phyloP scores from a whole-genome alignment of 2,329 filamentous ascomycete species.

The Juglanconis juglandina region DNA sequence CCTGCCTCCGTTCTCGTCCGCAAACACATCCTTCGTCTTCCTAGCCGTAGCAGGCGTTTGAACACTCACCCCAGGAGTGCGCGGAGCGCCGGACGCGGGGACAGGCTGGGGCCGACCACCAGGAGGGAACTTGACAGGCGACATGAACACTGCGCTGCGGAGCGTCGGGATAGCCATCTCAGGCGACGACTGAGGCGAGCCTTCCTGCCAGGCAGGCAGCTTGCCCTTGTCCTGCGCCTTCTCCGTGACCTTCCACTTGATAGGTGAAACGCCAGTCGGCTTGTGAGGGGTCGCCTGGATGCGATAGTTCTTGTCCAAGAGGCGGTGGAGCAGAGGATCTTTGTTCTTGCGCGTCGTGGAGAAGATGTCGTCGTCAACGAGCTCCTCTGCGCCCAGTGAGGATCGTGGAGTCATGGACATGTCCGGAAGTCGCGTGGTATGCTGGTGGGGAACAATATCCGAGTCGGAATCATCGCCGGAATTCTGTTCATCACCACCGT shows the following conservation, averaged over 20 bases:
- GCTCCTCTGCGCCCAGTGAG: conserved; percentile 45
- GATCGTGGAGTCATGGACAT: conserved; percentile 62
- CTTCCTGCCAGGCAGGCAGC: conserved; percentile 46
- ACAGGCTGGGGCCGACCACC: conserved; percentile 6
- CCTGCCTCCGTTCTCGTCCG: conserved; percentile 25
- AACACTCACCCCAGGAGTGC: conserved; percentile 82
- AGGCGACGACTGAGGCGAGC: conserved; percentile 66
- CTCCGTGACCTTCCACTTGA: conserved; percentile 37
- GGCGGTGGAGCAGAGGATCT: conserved; percentile 80
- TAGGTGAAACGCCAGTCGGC: conserved; percentile 41
- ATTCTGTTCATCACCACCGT: conserved; percentile 19
- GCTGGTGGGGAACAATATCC: conserved; percentile 49
- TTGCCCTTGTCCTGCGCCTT: conserved; percentile 29
- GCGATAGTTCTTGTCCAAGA: conserved; percentile 95
- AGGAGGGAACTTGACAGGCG: conserved; percentile 52
- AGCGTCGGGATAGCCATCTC: conserved; percentile 78
- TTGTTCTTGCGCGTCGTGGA: conserved; percentile 39
- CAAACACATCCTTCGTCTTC: conserved; percentile 50
- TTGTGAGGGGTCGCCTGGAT: conserved; percentile 87
- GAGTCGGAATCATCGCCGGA: conserved; percentile 32
- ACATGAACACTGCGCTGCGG: conserved; percentile 80
- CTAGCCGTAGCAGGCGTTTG: conserved; percentile 64
- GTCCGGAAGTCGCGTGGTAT: conserved; percentile 54
- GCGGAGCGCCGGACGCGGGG: conserved; percentile 45
- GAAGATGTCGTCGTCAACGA: conserved; percentile 22